Base-by-base conservation (phyloP, 164 flowering plant genomes). In the Annona squamosa region DNA sequence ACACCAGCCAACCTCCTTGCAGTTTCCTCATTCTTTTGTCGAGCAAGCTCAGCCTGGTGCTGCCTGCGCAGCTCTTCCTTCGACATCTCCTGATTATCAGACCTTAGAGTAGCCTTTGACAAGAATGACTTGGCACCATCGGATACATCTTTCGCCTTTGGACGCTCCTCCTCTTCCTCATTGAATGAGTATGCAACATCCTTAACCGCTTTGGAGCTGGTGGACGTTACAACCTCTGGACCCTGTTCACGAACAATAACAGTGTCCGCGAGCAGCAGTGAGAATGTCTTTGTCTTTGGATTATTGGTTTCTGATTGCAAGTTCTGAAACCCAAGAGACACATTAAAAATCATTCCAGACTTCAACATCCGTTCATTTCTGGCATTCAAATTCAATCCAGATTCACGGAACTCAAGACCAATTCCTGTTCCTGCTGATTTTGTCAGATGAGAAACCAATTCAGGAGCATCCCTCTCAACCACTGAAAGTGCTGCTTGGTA, bases 31-130 rank as follows among this genome's bases (percentile, higher is more conserved):
- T 89, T 90, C 79, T 93, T 91, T 73, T 90, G 92, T 0, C 86
- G 89, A 3, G 94, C 98, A 71, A 91, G 90, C 75, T 87, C 94
- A 12, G 94, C 94, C 78, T 91, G 97, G 77, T 93, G 94, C 84
- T 84, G 93, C 83, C 89, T 86, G 61, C 97, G 77, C 0, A 79
- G 75, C 77, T 90, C 98, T 70, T 92, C 97, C 76, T 87, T 90
- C 47, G 93, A 82, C 65, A 86, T 83, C 75, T 89, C 97, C 9
- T 83, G 87, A 71, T 89, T 84, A 74, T 84, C 90, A 48, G 96
- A 89, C 73, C 94, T 80, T 2, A 92, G 86, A 12, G 86, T 87
- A 44, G 95, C 81, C 81, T 90, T 92, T 0, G 89, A 85, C 13
- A 66, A 65, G 43, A 75, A 26, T 1, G 74, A 17, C 5, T 79